A percentile compares a stretch with the other conserved stretches of the same genome.
These are phyloP conservation scores for Magnusiomyces magnusii DNA, from an alignment of 1,139 yeast species.

Conservation along the genomic window DNA sequence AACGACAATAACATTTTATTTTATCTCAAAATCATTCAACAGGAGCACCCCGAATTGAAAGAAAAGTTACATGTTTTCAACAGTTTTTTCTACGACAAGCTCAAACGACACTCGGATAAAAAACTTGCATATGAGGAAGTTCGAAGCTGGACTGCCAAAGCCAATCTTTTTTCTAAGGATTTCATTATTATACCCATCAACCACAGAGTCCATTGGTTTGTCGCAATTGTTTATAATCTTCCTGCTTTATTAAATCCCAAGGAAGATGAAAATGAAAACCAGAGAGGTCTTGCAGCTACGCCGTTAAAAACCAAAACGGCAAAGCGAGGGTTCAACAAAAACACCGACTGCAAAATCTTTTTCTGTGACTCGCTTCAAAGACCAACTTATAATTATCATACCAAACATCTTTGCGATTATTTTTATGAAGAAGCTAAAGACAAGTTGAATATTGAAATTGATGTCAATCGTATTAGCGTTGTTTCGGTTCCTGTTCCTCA, in stretches of 20 bases:
- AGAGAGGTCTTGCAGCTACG: background rate
- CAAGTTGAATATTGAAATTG: conserved; percentile 44
- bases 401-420: conserved; percentile 51
- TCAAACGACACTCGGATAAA: conserved; percentile 32
- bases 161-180: conserved; percentile 54
- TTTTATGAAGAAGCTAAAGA: conserved; percentile 67
- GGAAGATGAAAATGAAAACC: background rate
- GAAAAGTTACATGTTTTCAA: conserved; percentile 56
- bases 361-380: conserved; percentile 65
- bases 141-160: conserved; percentile 69
- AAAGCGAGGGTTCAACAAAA: background rate
- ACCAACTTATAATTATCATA: conserved; percentile 44
- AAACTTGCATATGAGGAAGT: conserved; percentile 52
- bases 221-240: conserved; percentile 39
- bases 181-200: conserved; percentile 76
- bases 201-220: conserved; percentile 78
- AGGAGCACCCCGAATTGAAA: conserved; percentile 17
- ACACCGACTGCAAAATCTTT: conserved; percentile 36
- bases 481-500: conserved; percentile 61
- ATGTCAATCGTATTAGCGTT: conserved; percentile 37
- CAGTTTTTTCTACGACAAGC: conserved; percentile 74
- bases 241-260: conserved; percentile 19
- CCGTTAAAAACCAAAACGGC: background rate
- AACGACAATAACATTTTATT: conserved; percentile 40
- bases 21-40: conserved; percentile 28